Percentiles rank a stretch among this genome's conserved stretches.
These are phyloP conservation scores for Microcyclosporella mali DNA, from an alignment of 2,329 filamentous ascomycete genomes.

Conservation along the genomic window DNA sequence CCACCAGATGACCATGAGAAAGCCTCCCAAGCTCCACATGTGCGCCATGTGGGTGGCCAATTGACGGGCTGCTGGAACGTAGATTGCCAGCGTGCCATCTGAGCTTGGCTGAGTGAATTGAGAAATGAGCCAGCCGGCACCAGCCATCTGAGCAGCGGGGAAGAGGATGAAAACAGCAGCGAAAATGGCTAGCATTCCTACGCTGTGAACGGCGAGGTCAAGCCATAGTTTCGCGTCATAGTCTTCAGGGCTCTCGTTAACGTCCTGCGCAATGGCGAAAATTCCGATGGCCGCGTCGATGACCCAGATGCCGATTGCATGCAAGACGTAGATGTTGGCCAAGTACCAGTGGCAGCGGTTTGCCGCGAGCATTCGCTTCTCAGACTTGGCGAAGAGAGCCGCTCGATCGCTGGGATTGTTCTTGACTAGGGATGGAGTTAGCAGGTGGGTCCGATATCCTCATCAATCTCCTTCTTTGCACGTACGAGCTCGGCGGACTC, in stretches of 20 bases:
- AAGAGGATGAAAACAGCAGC: constrained; percentile 15
- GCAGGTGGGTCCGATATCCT: no score
- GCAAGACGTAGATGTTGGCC: constrained; percentile 11
- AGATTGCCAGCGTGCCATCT: constrained; percentile 7
- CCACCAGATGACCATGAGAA: constrained; percentile 18
- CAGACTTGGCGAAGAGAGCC: constrained; percentile 3
- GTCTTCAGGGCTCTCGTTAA: constrained; percentile 7
- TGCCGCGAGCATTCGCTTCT: constrained; percentile 4
- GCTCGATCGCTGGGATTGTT: constrained; percentile 7
- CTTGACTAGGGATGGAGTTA: neutral
- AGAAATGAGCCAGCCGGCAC: constrained; percentile 7
- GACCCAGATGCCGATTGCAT: constrained; percentile 12
- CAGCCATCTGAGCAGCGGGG: constrained; percentile 17
- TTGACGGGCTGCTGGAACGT: constrained; percentile 13
- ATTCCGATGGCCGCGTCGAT: constrained; percentile 16
- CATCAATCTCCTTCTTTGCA: no score
- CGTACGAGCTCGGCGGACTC: no score
- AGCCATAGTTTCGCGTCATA: constrained; percentile 8
- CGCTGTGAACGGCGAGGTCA: constrained; percentile 8
- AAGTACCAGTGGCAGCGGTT: constrained; percentile 11
- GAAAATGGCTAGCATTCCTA: constrained; percentile 14
- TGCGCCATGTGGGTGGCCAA: constrained; percentile 16
- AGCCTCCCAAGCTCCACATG: constrained; percentile 17
- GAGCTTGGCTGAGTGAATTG: constrained; percentile 3
- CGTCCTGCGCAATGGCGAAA: constrained; percentile 10